Percentiles rank a stretch among this genome's conserved stretches.
Evolutionary conservation across 768 basidiomycete species (phyloP).

Genomic region (Lepiota brunneoincarnata): DNA sequence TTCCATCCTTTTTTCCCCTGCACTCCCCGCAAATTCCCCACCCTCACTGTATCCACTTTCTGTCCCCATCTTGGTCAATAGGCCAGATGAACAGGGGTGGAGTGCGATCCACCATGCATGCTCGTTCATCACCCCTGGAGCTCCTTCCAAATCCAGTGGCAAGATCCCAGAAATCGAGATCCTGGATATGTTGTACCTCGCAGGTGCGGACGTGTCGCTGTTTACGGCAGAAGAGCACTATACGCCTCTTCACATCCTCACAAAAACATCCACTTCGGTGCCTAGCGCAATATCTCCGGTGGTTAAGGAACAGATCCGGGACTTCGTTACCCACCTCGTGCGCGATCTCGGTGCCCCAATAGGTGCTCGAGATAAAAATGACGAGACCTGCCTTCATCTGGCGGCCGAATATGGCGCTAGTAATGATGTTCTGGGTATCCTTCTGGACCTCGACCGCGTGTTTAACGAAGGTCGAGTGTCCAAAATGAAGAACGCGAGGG

Average conservation of each 20-base stretch:
- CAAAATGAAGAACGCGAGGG: constrained; percentile 61
- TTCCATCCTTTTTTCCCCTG: constrained; percentile 52
- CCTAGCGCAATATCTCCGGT: constrained; percentile 16
- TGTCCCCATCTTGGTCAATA: constrained; percentile 61
- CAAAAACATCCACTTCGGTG: constrained; percentile 32
- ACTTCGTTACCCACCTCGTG: constrained; percentile 65
- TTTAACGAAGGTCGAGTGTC: constrained; percentile 42
- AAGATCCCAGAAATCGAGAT: constrained; percentile 54
- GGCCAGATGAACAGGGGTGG: constrained; percentile 68
- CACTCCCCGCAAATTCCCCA: constrained; percentile 35
- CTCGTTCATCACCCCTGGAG: constrained; percentile 38
- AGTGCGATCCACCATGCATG: constrained; percentile 59
- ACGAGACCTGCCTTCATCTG: constrained; percentile 78
- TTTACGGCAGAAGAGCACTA: constrained; percentile 64
- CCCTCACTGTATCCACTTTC: constrained; percentile 41
- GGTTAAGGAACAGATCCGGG: constrained; percentile 13
- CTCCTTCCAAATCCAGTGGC: constrained; percentile 24
- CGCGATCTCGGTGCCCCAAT: constrained; percentile 68
- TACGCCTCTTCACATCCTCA: constrained; percentile 69
- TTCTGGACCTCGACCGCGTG: constrained; percentile 60
- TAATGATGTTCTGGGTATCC: constrained; percentile 56
- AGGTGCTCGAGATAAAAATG: constrained; percentile 59
- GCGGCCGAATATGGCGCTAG: constrained; percentile 74
- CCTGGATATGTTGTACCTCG: constrained; percentile 70
- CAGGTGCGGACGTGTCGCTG: constrained; percentile 71